phyloP scores from a whole-genome alignment of 2,329 filamentous ascomycete species.

The Plenodomus tracheiphilus region DNA sequence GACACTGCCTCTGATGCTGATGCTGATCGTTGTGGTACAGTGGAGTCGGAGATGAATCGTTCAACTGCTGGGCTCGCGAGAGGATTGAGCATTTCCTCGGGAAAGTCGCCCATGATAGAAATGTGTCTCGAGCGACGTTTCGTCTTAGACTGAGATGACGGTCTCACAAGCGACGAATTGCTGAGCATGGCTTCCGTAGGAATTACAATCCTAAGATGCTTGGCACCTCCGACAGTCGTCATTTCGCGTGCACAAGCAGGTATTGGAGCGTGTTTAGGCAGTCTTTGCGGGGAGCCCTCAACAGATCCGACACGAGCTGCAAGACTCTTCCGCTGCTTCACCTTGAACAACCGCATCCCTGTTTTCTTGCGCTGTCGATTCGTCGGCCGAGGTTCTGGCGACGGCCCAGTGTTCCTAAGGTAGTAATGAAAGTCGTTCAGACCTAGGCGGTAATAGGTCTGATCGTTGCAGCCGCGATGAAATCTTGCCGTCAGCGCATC shows the following conservation, averaged over 20 bases:
- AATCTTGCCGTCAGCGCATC: slow-evolving; percentile 30
- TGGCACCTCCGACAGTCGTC: slow-evolving; percentile 33
- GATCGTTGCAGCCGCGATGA: neutral
- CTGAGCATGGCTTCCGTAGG: slow-evolving; percentile 15
- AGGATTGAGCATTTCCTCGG: slow-evolving; percentile 35
- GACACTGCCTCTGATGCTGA: slow-evolving; percentile 17
- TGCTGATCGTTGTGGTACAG: slow-evolving; percentile 11
- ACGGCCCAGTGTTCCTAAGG: slow-evolving; percentile 36
- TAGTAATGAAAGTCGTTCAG: slow-evolving; percentile 38
- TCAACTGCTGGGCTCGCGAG: slow-evolving; percentile 23
- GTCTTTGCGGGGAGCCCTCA: slow-evolving; percentile 22
- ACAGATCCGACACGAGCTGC: slow-evolving; percentile 26
- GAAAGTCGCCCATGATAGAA: slow-evolving; percentile 20
- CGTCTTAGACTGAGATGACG: slow-evolving; percentile 4
- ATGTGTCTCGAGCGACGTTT: slow-evolving; percentile 17
- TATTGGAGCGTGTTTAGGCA: slow-evolving; percentile 13
- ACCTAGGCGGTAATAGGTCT: slow-evolving; percentile 15
- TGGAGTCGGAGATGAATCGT: slow-evolving; percentile 15
- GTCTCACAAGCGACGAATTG: slow-evolving; percentile 9
- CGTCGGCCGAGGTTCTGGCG: slow-evolving; percentile 9
- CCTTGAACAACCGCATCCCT: slow-evolving; percentile 29
- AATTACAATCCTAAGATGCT: slow-evolving; percentile 35
- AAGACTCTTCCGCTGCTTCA: slow-evolving; percentile 26
- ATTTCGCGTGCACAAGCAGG: slow-evolving; percentile 34
- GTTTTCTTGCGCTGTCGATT: slow-evolving; percentile 18